A percentile compares a stretch with the other conserved stretches of the same genome.
Evolutionary conservation across 371 early-diverging fungal species (phyloP).

Genomic region (Mortierella sp.): DNA sequence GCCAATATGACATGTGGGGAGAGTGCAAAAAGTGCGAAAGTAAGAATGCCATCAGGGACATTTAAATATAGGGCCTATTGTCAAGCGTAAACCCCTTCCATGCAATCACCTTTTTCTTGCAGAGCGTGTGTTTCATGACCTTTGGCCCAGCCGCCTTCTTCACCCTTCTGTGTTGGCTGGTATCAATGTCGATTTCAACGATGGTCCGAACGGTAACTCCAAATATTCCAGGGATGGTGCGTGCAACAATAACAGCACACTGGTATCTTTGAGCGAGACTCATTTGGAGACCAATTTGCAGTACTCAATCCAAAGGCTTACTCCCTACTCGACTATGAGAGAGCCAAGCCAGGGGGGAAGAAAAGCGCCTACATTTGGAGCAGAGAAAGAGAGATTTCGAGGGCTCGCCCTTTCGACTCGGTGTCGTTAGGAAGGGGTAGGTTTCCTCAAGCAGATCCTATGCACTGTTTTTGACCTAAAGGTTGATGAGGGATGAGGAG

Average conservation of each 20-base stretch:
- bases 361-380: neutral
- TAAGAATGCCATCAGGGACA: too few relatives aligned
- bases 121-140: conserved; percentile 19
- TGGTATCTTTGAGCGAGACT: conserved; percentile 12
- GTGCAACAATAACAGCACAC: conserved; percentile 9
- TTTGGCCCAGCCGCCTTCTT: conserved; percentile 20
- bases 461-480: too few relatives aligned
- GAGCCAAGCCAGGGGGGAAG: conserved; percentile 9
- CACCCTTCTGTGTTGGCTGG: conserved; percentile 10
- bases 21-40: too few relatives aligned
- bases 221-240: neutral
- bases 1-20: too few relatives aligned
- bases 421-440: too few relatives aligned
- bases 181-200: neutral
- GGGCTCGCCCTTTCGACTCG: too few relatives aligned
- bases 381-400: conserved; percentile 2
- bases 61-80: too few relatives aligned
- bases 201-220: neutral
- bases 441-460: too few relatives aligned
- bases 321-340: conserved; percentile 13
- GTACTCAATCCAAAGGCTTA: conserved; percentile 12
- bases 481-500: too few relatives aligned
- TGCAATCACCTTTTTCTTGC: conserved; percentile 28
- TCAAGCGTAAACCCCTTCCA: conserved; percentile 16
- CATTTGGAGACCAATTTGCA: conserved; percentile 14